Base-by-base conservation (phyloP, 1,284 basidiomycete genomes). In the Ceratobasidium theobromae region DNA sequence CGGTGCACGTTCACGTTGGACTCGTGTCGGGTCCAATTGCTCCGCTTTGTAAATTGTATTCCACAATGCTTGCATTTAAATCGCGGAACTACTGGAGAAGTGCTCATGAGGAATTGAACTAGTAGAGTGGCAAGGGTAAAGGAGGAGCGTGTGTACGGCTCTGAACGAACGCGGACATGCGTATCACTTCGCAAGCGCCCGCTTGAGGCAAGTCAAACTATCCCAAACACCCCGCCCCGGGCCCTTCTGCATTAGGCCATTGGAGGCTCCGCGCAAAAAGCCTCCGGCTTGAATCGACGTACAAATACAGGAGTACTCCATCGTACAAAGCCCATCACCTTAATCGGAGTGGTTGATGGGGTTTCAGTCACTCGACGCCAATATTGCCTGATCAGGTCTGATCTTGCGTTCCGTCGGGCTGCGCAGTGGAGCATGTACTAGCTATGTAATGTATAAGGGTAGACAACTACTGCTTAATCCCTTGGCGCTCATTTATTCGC, bases 21-120 rank as follows among this genome's bases (percentile, higher is more conserved):
- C 23, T 60, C 55, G 43, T 60, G 55, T 18, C 55, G 55, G 16
- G 55, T 60, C 55, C 55, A 60, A 38, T 60, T 60, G 55, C 55
- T 60, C 55, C 55, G 55, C 45, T 60, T 60, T 30, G 55, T 21
- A 38, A 60, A 60, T 18, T 46, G 41, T 5, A 60, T 60, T 8
- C 55, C 45, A 33, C 55, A 60, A 16, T 60, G 55, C 23, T 60
- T 60, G 43, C 55, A 60, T 48, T 60, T 60, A 33, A 60, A 60
- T 25, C 55, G 43, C n/a, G 55, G 25, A 30, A 25, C 35, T 1
- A 43, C n/a, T n/a, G 30, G 43, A 6, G 55, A 48, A 27, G 30
- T 32, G 23, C 55, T 60, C 55, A 60, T 60, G 43, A 38, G 27
- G 8, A 45, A 4, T 38, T 30, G 23, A 9, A 45, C 18, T 45